phyloP scores from a whole-genome alignment of 176 grass and related monocot genomes.

The Oryza australiensis region DNA sequence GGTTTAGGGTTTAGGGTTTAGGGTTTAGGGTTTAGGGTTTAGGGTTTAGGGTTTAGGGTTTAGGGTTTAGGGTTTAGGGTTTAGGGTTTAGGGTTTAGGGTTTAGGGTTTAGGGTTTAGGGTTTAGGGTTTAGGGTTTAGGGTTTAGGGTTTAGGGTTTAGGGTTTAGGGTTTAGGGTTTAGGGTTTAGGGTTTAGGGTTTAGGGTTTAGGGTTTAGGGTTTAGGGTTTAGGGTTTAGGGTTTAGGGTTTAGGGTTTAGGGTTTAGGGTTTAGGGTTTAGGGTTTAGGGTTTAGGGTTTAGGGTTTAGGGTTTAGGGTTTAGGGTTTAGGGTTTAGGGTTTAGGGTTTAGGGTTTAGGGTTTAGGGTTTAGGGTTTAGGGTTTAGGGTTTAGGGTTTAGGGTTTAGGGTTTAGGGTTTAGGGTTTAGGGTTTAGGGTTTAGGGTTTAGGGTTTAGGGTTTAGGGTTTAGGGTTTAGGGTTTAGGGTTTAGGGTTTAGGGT shows the following conservation, averaged over 20 bases:
- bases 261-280: conserved; percentile 30
- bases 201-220: conserved; percentile 28
- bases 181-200: conserved; percentile 37
- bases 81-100: conserved; percentile 30
- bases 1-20: conserved; percentile 5
- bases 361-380: conserved; percentile 29
- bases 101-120: conserved; percentile 17
- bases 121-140: conserved; percentile 1
- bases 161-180: conserved; percentile 32
- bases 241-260: conserved; percentile 33
- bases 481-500: conserved; percentile 27
- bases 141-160: conserved; percentile 29
- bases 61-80: conserved; percentile 25
- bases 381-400: conserved; percentile 33
- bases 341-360: conserved; percentile 30
- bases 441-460: conserved; percentile 26
- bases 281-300: conserved; percentile 31
- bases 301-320: conserved; percentile 31
- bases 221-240: conserved; percentile 36
- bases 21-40: conserved; percentile 25
- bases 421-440: conserved; percentile 33
- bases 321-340: conserved; percentile 33
- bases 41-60: conserved; percentile 29
- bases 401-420: conserved; percentile 26
- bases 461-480: conserved; percentile 42